A percentile compares a stretch with the other conserved stretches of the same genome.
Evolutionary conservation across 1,139 yeast genomes (phyloP).

Genomic region (Pichiaceae sp.): DNA sequence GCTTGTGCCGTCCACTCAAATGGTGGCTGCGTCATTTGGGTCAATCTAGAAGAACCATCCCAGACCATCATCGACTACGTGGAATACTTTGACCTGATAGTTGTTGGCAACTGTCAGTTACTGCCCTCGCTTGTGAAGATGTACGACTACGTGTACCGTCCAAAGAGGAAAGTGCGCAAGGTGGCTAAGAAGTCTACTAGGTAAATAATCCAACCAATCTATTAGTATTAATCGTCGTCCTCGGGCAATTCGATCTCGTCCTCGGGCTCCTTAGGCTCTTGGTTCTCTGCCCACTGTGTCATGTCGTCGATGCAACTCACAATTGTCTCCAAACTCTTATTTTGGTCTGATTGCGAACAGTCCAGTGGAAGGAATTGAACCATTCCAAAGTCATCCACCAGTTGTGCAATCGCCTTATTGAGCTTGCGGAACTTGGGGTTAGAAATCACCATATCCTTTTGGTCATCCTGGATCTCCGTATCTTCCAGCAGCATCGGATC

Average conservation of each 20-base stretch:
- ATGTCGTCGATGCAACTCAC: conserved; percentile 91
- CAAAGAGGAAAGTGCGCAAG: conserved; percentile 1
- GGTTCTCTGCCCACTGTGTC: conserved; percentile 95
- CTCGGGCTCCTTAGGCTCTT: conserved; percentile 92
- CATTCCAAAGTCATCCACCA: conserved; percentile 97
- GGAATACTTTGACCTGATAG: conserved; percentile 44
- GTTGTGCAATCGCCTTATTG: conserved; percentile 74
- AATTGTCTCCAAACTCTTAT: conserved; percentile 71
- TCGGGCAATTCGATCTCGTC: conserved; percentile 58
- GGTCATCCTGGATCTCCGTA: conserved; percentile 26
- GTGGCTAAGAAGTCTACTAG: background rate
- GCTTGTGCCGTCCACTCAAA: conserved; percentile 56
- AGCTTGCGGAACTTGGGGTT: conserved; percentile 74
- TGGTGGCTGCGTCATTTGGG: conserved; percentile 50
- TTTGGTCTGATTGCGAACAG: conserved; percentile 54
- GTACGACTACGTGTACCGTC: conserved; percentile 13
- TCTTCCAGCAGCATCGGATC: conserved; percentile 68
- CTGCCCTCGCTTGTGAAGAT: conserved; percentile 26
- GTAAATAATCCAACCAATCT: background rate
- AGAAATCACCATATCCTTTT: conserved; percentile 25
- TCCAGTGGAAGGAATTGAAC: conserved; percentile 91
- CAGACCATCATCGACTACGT: conserved; percentile 40
- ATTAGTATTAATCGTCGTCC: conserved; percentile 20
- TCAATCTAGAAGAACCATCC: conserved; percentile 46
- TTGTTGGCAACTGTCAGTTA: conserved; percentile 54